Evolutionary conservation across 345 rosid species (phyloP), one percentile per base, ranked within the genome.

Genomic region (Citrus glauca): DNA sequence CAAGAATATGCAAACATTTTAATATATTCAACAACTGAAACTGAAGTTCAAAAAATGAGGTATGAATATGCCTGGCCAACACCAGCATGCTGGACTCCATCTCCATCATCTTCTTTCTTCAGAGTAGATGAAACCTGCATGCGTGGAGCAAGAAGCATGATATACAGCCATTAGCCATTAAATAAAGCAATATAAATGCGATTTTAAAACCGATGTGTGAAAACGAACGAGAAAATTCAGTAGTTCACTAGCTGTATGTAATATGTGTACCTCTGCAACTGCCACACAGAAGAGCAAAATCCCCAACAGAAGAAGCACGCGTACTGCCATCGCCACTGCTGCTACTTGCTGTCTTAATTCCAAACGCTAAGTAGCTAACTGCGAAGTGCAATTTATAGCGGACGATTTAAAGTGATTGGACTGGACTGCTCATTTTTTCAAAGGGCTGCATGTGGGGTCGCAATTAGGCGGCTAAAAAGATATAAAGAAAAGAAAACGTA

Each of bases 101-200:
- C 55, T 20, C n/a, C 33, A 9, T 53, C 83, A 42, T 56, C 68
- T 40, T 82, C 78, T 25, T 42, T 16, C 69, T 74, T 77, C 50
- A 70, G 61, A 62, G 77, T 76, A 42, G 85, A 85, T 25, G 85
- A 80, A 55, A 85, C 87, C 85, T 79, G 57, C 73, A 38, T 55
- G 55, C 27, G 32, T 4, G 72, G 6, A 66, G 50, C 17, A 45
- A 45, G 50, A 45, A 13, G 17, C 16, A 0, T 45, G 50, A 13
- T 13, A 45, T 1, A 3, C 1, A 13, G 17, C 50, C 50, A 45
- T 45, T 45, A 13, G 17, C 50, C 50, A 28, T 32, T 24, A 13
- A 16, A 35, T 66, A 1, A 32, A 22, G 57, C n/a, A 17, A 53
- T 4, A 6, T 6, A 45, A 30, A 38, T 10, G 5, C 3, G 13